Evolutionary conservation across 2,329 filamentous ascomycete genomes (phyloP), one percentile per base, ranked within the genome.

Genomic region (Endothia cerciana): DNA sequence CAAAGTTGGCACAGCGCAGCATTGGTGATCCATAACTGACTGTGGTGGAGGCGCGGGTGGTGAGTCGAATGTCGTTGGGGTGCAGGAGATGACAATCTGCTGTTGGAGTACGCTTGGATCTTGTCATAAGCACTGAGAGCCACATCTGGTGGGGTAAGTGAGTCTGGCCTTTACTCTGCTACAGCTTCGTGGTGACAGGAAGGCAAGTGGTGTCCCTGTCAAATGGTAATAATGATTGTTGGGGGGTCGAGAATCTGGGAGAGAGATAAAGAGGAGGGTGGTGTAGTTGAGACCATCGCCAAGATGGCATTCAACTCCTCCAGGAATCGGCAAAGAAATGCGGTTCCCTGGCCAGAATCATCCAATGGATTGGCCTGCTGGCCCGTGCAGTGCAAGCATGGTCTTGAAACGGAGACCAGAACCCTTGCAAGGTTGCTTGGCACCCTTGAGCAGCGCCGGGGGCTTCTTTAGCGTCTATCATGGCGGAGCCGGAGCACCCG

Each of bases 21-120:
- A 73, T 72, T 68, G 69, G 65, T 70, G 71, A 72, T 77, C 75
- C 75, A 77, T 76, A 75, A 74, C 74, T 75, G 65, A 55, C 56
- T 57, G 61, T 40, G 41, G 43, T 38, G 30, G 59, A 40, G 43
- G 61, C 22, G 61, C 3, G 69, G 70, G 56, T 61, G 60, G 66
- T 65, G 64, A 69, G 58, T 64, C 57, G 69, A 66, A 25, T 58
- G 66, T 66, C 36, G 59, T 49, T 40, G 63, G 58, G 58, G 53
- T 60, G 66, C 33, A 13, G 36, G 47, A 53, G 60, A 15, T 38
- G 38, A 17, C 38, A 19, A 22, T 59, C 41, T 63, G 53, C 56
- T 41, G 62, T 62, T 57, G 36, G 62, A 40, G 61, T 41, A 47
- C 47, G 66, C 30, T 36, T 57, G 45, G 62, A 43, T 59, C 55